phyloP scores from a whole-genome alignment of 139 green algal genomes.

The Zygnema circumcarinatum region DNA sequence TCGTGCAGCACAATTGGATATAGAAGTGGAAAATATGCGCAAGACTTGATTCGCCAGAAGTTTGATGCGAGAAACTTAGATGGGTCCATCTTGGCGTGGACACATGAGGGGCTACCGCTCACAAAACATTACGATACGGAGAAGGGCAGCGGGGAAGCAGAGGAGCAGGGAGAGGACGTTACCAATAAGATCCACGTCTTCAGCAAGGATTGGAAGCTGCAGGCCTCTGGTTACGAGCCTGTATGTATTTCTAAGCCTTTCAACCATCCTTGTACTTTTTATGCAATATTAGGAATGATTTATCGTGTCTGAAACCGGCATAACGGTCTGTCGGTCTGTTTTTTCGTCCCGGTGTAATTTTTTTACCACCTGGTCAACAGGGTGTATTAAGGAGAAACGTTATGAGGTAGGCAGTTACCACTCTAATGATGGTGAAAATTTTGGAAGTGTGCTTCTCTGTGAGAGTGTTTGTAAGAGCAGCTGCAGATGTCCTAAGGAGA shows the following conservation, averaged over 20 bases:
- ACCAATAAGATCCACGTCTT: conserved; percentile 41
- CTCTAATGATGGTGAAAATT: not conserved
- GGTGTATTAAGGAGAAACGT: not conserved
- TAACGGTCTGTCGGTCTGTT: too few relatives aligned
- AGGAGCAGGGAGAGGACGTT: not conserved
- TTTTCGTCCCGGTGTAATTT: too few relatives aligned
- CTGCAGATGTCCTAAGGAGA: not conserved
- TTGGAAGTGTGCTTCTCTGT: not conserved
- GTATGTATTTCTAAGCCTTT: conserved; percentile 9
- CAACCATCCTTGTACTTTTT: not conserved
- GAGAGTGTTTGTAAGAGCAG: not conserved
- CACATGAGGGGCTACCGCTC: conserved; percentile 25
- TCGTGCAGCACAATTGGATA: conserved; percentile 64
- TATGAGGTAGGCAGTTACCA: not conserved
- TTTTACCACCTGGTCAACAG: not conserved
- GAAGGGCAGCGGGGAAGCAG: conserved; percentile 3
- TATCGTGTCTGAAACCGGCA: too few relatives aligned
- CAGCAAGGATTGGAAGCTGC: conserved; percentile 21
- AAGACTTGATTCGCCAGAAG: conserved; percentile 52
- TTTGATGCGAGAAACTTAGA: conserved; percentile 65
- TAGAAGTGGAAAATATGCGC: conserved; percentile 61
- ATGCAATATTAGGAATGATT: too few relatives aligned
- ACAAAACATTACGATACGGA: conserved; percentile 5
- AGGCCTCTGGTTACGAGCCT: conserved; percentile 24
- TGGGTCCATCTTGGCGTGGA: conserved; percentile 68